A percentile compares a stretch with the other conserved stretches of the same genome.
These are phyloP conservation scores for Penicillium ochrochloron DNA, from an alignment of 495 filamentous ascomycete species.

Conservation along the genomic window DNA sequence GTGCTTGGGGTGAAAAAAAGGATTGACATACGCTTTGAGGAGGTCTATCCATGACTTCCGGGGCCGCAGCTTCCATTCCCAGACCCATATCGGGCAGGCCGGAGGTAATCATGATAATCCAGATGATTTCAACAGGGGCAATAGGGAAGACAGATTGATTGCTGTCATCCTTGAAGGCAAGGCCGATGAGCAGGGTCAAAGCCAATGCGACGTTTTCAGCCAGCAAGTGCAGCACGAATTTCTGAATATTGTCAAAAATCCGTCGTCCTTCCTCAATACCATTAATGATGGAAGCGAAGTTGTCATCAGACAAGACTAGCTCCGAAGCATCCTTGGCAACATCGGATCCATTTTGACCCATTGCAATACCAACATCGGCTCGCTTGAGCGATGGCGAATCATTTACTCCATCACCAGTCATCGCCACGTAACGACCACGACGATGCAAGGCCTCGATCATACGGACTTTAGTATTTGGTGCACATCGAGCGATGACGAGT, in stretches of 20 bases:
- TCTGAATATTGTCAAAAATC: conserved; percentile 80
- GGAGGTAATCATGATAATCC: conserved; percentile 80
- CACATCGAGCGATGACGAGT: conserved; percentile 71
- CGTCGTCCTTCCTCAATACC: conserved; percentile 73
- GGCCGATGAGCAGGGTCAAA: conserved; percentile 67
- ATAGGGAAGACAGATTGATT: conserved; percentile 74
- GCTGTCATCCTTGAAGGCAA: conserved; percentile 68
- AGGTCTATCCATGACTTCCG: conserved; percentile 69
- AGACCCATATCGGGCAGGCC: conserved; percentile 76
- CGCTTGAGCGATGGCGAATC: conserved; percentile 81
- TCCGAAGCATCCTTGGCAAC: conserved; percentile 87
- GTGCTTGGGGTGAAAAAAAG: not conserved
- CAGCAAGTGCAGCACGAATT: conserved; percentile 74
- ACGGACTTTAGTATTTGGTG: conserved; percentile 74
- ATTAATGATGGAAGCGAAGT: conserved; percentile 81
- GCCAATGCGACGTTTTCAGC: conserved; percentile 77
- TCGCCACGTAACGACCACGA: conserved; percentile 68
- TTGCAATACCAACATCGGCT: conserved; percentile 85
- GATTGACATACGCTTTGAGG: conserved; percentile 59
- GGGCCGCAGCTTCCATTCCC: conserved; percentile 68
- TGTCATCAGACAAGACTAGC: conserved; percentile 80
- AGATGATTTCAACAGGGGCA: conserved; percentile 73
- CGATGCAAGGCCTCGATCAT: conserved; percentile 79
- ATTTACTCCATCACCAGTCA: conserved; percentile 92
- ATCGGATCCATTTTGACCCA: conserved; percentile 78